Percentiles rank a stretch among this genome's conserved stretches.
phyloP scores from a whole-genome alignment of 2,329 filamentous ascomycete species.

The Cyclaneusma minus region DNA sequence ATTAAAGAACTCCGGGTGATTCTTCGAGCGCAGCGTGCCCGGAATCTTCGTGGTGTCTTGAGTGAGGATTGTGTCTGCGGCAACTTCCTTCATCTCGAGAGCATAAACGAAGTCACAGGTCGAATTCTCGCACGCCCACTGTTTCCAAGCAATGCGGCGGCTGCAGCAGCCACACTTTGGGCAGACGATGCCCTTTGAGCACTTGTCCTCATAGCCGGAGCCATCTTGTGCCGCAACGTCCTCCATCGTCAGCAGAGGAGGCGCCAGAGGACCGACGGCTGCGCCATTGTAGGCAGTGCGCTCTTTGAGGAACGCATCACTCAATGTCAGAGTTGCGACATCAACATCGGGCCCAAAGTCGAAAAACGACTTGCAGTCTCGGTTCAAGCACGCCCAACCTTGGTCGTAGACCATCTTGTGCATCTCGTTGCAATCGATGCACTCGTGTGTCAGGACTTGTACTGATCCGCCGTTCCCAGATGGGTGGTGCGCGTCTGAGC shows the following conservation, averaged over 20 bases:
- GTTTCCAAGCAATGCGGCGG: constrained; percentile 41
- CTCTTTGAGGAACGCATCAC: constrained; percentile 38
- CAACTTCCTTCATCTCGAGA: constrained; percentile 11
- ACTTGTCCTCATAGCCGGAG: constrained; percentile 30
- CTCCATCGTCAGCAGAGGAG: constrained; percentile 22
- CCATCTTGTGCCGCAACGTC: constrained; percentile 17
- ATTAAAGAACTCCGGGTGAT: background rate
- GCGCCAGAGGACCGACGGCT: constrained; percentile 21
- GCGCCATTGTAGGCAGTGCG: constrained; percentile 27
- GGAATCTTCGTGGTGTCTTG: constrained; percentile 1
- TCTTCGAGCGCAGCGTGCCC: background rate
- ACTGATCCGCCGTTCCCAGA: constrained; percentile 20
- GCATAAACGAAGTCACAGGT: constrained; percentile 31
- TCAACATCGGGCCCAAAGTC: constrained; percentile 17
- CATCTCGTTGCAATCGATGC: constrained; percentile 22
- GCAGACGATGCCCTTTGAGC: constrained; percentile 51
- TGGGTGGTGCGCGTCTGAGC: constrained; percentile 15
- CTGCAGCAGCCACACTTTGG: constrained; percentile 45
- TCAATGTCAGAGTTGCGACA: constrained; percentile 29
- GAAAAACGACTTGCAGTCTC: constrained; percentile 35
- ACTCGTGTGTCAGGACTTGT: constrained; percentile 17
- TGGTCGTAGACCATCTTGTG: constrained; percentile 25
- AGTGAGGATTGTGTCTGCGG: background rate
- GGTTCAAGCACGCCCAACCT: constrained; percentile 44
- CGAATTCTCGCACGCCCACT: constrained; percentile 42